A percentile compares a stretch with the other conserved stretches of the same genome.
Conservation (phyloP, 495 filamentous ascomycete genomes). For the Xylona heveae region DNA sequence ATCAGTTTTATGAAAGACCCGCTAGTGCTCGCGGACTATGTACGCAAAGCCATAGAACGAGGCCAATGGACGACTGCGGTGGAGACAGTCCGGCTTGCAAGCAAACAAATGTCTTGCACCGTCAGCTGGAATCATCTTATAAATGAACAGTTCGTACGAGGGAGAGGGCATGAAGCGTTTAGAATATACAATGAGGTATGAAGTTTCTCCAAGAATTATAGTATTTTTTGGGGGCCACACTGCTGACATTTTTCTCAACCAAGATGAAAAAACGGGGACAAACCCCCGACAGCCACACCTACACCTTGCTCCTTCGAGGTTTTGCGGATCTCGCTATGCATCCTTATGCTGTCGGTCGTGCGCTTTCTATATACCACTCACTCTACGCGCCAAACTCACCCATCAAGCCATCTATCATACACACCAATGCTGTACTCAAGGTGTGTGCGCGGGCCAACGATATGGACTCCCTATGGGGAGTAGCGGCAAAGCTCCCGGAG, state of each 20-base stretch:
- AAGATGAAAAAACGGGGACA: slow-evolving; percentile 89
- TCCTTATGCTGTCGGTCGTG: slow-evolving; percentile 31
- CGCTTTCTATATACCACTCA: slow-evolving; percentile 47
- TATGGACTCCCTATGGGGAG: slow-evolving; percentile 51
- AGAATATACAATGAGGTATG: slow-evolving; percentile 76
- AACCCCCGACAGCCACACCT: slow-evolving; percentile 53
- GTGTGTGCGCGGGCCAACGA: slow-evolving; percentile 50
- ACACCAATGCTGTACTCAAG: slow-evolving; percentile 68
- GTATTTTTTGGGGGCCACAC: neutral
- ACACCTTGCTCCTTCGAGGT: slow-evolving; percentile 64
- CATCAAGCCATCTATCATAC: slow-evolving; percentile 47
- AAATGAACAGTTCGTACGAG: slow-evolving; percentile 39
- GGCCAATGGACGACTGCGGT: too few species aligned
- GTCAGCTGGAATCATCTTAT: slow-evolving; percentile 83
- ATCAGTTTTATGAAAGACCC: slow-evolving; percentile 46
- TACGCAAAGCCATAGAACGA: too few species aligned
- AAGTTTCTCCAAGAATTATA: slow-evolving; percentile 7
- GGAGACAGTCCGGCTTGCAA: slow-evolving; percentile 41
- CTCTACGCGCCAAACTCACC: slow-evolving; percentile 34
- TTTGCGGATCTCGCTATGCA: slow-evolving; percentile 31
- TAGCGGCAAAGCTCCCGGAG: slow-evolving; percentile 43
- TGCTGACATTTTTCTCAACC: slow-evolving; percentile 2
- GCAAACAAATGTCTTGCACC: slow-evolving; percentile 31
- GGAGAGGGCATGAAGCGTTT: slow-evolving; percentile 35
- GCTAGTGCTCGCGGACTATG: slow-evolving; percentile 37